Evolutionary conservation across 2,329 filamentous ascomycete genomes (phyloP), one percentile per base, ranked within the genome.

Genomic region (Diaporthe caulivora): DNA sequence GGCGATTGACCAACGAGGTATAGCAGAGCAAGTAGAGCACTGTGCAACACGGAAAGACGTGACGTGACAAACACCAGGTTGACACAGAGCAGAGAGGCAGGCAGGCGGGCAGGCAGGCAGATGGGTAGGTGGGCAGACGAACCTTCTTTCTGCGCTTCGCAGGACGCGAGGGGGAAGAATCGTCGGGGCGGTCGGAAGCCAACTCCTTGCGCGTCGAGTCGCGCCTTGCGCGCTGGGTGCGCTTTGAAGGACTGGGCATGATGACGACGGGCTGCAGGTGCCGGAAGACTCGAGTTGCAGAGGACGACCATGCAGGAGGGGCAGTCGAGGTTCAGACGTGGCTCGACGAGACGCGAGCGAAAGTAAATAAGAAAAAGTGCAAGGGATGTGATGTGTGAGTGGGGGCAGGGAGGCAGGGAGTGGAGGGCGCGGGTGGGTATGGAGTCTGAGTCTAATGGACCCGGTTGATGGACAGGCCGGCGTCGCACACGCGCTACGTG

Each of bases 131-230:
- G n/a, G 26, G 49, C 76, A 71, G 49, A 76, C 81, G 62, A 81
- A 90, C 89, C 86, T 89, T 90, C 84, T 87, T 92, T 83, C 90
- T 88, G 79, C 90, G 89, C 84, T 92, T 92, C 15, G 87, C 84
- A n/a, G 90, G 90, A 70, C 90, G 87, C 73, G 86, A 88, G 18
- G 90, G 90, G 5, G 90, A 92, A 34, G 90, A 89, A 60, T 87
- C 85, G 55, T 88, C 86, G 65, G 76, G 77, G 51, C 77, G 77
- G 29, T 80, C 79, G 57, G 73, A 51, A 40, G 70, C 73, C 21
- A 78, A 74, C 40, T 83, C 81, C 72, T 78, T 81, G 76, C 80
- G 80, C 74, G 70, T 70, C 73, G 79, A 76, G 42, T 81, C 80
- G 73, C 80, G 78, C 70, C 80, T 79, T 42, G 77, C 75, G 72